phyloP scores from a whole-genome alignment of 2,329 filamentous ascomycete genomes.

The Fusarium illudens region DNA sequence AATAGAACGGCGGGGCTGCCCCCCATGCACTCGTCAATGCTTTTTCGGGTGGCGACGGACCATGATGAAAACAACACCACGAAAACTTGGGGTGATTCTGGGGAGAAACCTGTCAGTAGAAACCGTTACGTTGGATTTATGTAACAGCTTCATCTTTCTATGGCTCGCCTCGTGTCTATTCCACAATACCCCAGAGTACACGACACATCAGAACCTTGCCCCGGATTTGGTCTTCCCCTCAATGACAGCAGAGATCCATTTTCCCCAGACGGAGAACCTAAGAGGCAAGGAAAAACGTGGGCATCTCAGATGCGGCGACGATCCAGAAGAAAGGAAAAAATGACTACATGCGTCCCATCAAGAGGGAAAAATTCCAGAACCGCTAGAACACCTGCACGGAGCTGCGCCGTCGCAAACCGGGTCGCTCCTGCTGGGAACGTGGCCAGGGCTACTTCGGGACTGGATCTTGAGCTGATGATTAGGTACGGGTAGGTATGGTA shows the following conservation, averaged over 20 bases:
- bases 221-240: constrained; percentile 5
- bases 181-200: constrained; percentile 34
- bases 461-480: constrained; percentile 35
- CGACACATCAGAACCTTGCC: constrained; percentile 9
- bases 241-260: not conserved
- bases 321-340: not conserved
- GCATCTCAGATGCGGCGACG: constrained; percentile 2
- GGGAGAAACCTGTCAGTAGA: constrained; percentile 4
- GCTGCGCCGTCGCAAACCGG: not conserved
- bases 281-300: not conserved
- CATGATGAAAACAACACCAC: not conserved
- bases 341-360: constrained; percentile 11
- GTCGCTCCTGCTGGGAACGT: constrained; percentile 6
- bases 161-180: constrained; percentile 25
- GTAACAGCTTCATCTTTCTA: constrained; percentile 36
- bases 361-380: not conserved
- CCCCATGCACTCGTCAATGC: not conserved
- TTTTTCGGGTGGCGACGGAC: not conserved
- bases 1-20: not conserved
- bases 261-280: constrained; percentile 28
- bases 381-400: not conserved
- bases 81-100: not conserved
- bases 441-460: constrained; percentile 14
- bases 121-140: constrained; percentile 39
- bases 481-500: too few species aligned